These are phyloP conservation scores for Ustilago curta DNA, from an alignment of 1,284 basidiomycete genomes.

Conservation along the genomic window DNA sequence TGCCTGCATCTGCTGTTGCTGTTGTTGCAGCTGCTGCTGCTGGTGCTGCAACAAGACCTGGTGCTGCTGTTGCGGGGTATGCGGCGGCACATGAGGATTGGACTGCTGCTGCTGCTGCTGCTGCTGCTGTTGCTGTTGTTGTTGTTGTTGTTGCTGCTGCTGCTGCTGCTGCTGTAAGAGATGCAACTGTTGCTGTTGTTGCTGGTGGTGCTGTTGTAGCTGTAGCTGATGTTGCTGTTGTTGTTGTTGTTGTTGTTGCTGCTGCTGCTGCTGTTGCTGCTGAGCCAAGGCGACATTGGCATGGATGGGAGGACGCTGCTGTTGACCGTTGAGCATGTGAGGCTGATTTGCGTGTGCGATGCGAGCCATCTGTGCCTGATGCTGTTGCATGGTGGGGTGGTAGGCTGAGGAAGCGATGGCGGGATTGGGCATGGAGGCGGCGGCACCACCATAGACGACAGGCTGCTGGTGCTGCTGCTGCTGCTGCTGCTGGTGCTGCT, in stretches of 20 bases:
- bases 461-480: constrained; percentile 31
- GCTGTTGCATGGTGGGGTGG: constrained; percentile 49
- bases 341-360: constrained; percentile 38
- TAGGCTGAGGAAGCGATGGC: constrained; percentile 34
- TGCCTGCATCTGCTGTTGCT: constrained; percentile 17
- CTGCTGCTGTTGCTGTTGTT: constrained; percentile 19
- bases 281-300: constrained; percentile 31
- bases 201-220: constrained; percentile 28
- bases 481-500: constrained; percentile 26
- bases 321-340: constrained; percentile 36
- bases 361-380: constrained; percentile 46
- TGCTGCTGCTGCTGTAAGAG: constrained; percentile 18
- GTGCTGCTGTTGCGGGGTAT: constrained; percentile 23
- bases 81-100: constrained; percentile 19
- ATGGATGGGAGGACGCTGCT: constrained; percentile 31
- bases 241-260: constrained; percentile 18
- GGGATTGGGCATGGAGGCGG: constrained; percentile 21
- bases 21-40: constrained; percentile 19
- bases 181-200: constrained; percentile 21
- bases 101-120: constrained; percentile 22
- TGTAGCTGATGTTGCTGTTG: constrained; percentile 27
- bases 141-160: constrained; percentile 24
- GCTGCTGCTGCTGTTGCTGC: constrained; percentile 32
- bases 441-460: constrained; percentile 22
- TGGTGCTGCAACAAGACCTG: constrained; percentile 17